Base-by-base conservation (phyloP, 257 asterid genomes). In the Nicotiana paniculata region DNA sequence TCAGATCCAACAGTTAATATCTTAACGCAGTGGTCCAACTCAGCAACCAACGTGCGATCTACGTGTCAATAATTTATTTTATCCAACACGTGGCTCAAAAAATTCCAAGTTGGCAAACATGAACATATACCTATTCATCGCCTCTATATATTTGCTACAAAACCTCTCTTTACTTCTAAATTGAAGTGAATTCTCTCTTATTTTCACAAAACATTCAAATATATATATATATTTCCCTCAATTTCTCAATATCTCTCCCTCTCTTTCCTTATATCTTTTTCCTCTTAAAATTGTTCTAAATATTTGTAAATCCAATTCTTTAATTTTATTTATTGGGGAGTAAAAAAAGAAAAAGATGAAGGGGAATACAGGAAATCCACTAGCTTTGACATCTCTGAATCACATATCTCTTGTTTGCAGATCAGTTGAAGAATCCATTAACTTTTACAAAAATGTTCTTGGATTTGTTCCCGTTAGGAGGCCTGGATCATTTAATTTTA, bases 381-480 rank as follows among this genome's bases (percentile, higher is more conserved):
- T 96, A 86, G 91, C 86, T 69, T 91, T 96, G 28, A 91, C 96
- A 1, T 94, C 99, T 21, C 81, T 96, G 59, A 96, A 96, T 81
- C 99, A 96, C 81, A 89, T 96, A 86, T 94, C 99, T 0, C 89
- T 92, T 59, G 87, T 96, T 2, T 93, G 97, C 88, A 89, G 82
- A 86, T 96, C 98, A 12, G 91, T 94, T 11, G 97, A 94, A n/a
- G 88, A 96, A 86, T 96, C 99, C 12, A 87, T 89, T 64, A 70
- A 89, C 72, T 96, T 96, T 74, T 94, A 94, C 79, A 91, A 90
- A 54, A 84, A 89, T 55, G 86, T 96, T 81, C 97, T 96, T 59
- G 99, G 99, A 0, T 96, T 96, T 82, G 84, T 91, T 9, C 97
- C 97, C 0, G 92, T 96, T 2, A 75, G 97, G 48, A 89, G 98